phyloP scores from a whole-genome alignment of 805 yeast genomes.

The Nakazawaea populi region DNA sequence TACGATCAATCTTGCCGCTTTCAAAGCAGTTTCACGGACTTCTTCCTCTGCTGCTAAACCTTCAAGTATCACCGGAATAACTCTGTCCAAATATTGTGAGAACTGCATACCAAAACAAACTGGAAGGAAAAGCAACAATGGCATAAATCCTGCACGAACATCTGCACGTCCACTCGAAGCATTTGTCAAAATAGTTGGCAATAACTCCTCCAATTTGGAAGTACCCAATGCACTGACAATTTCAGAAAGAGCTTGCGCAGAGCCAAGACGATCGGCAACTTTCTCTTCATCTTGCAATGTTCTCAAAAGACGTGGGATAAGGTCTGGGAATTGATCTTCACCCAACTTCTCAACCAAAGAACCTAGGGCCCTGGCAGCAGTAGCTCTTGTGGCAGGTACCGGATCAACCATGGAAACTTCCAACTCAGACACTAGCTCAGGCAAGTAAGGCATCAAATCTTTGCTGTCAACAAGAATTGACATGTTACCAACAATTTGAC shows the following conservation, averaged over 20 bases:
- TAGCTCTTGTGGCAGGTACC: constrained; percentile 93
- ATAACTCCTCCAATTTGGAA: constrained; percentile 77
- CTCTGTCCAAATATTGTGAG: constrained; percentile 78
- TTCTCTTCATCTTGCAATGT: constrained; percentile 72
- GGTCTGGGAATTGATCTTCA: constrained; percentile 89
- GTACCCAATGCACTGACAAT: constrained; percentile 90
- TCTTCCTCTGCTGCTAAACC: constrained; percentile 87
- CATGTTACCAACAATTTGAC: constrained; percentile 99
- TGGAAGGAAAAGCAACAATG: constrained; percentile 81
- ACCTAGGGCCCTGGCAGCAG: constrained; percentile 96
- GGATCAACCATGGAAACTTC: constrained; percentile 98
- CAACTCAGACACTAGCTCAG: constrained; percentile 70
- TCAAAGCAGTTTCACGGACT: constrained; percentile 81
- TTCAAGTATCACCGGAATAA: constrained; percentile 85
- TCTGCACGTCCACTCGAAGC: constrained; percentile 62
- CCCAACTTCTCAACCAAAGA: constrained; percentile 94
- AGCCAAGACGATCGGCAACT: constrained; percentile 90
- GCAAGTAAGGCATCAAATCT: constrained; percentile 81
- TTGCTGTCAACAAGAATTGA: constrained; percentile 87
- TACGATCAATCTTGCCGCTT: constrained; percentile 90
- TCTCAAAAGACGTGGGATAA: constrained; percentile 72
- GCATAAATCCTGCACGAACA: constrained; percentile 90
- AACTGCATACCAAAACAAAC: constrained; percentile 91
- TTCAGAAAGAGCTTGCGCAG: constrained; percentile 95
- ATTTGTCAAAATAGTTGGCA: constrained; percentile 72